Evolutionary conservation across 2,329 filamentous ascomycete genomes (phyloP).

Genomic region (Drechslerella coelobrocha): DNA sequence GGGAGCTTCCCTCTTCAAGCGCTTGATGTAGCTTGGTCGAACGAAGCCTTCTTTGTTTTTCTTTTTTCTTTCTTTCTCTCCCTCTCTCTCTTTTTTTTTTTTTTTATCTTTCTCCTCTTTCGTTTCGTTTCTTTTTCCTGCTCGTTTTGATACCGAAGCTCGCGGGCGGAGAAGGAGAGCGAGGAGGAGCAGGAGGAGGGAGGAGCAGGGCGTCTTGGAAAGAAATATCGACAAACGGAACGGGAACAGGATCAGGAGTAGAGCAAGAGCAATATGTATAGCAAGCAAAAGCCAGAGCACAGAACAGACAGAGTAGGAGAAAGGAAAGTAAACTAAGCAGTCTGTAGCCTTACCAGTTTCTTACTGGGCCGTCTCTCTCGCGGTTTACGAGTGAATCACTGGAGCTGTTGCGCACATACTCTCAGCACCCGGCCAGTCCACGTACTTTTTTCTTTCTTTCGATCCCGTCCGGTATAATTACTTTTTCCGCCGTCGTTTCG

Average conservation of each 20-base stretch:
- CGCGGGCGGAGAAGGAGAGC: constrained; percentile 1
- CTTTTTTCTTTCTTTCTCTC: constrained; percentile 35
- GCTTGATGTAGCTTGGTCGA: constrained; percentile 52
- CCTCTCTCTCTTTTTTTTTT: constrained; percentile 22
- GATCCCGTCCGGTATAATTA: no score
- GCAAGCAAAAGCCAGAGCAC: background rate
- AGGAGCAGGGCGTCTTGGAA: background rate
- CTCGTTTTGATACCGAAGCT: background rate
- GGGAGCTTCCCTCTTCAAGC: constrained; percentile 44
- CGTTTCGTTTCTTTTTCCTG: constrained; percentile 23
- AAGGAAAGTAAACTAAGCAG: background rate
- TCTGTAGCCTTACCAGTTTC: background rate
- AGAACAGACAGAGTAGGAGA: background rate
- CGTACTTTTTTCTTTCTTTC: no score
- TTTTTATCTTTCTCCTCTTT: constrained; percentile 47
- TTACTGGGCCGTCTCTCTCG: no score
- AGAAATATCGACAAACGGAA: background rate
- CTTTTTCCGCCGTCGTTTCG: background rate
- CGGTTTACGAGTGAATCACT: no score
- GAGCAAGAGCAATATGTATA: background rate
- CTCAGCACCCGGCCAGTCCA: no score
- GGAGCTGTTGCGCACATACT: no score
- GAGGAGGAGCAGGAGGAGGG: constrained; percentile 6
- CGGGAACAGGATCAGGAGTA: background rate
- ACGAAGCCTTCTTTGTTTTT: constrained; percentile 51